phyloP scores from a whole-genome alignment of 495 filamentous ascomycete genomes.

The Podospora conica region DNA sequence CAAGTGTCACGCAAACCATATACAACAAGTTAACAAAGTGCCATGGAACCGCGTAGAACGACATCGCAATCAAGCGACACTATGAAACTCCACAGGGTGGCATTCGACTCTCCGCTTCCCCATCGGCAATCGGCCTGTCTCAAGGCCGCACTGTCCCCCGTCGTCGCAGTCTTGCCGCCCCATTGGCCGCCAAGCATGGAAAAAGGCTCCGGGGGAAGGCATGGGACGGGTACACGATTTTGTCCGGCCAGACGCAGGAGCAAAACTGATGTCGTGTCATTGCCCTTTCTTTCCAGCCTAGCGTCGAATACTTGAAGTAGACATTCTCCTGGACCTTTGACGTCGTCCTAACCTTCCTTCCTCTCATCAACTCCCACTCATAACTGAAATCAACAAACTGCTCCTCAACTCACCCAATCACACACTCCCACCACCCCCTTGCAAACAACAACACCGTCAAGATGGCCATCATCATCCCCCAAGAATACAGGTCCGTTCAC shows the following conservation, averaged over 20 bases:
- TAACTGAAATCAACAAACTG: background rate
- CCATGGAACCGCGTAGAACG: background rate
- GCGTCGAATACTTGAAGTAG: background rate
- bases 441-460: conserved; percentile 3
- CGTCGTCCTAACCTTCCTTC: no score
- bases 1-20: background rate
- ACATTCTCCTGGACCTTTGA: background rate
- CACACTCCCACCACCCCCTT: background rate
- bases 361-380: background rate
- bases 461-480: conserved; percentile 30
- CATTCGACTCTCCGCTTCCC: background rate
- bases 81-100: background rate
- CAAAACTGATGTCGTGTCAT: background rate
- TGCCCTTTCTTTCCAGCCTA: background rate
- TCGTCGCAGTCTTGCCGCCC: background rate
- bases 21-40: background rate
- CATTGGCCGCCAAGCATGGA: background rate
- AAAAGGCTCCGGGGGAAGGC: background rate
- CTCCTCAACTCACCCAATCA: background rate
- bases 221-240: background rate
- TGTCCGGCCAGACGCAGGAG: background rate
- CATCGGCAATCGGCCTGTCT: background rate
- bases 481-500: conserved; percentile 40
- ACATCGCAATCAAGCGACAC: background rate
- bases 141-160: background rate